A percentile compares a stretch with the other conserved stretches of the same genome.
Conservation (phyloP, 768 basidiomycete species). For the Termitomyces sp. region DNA sequence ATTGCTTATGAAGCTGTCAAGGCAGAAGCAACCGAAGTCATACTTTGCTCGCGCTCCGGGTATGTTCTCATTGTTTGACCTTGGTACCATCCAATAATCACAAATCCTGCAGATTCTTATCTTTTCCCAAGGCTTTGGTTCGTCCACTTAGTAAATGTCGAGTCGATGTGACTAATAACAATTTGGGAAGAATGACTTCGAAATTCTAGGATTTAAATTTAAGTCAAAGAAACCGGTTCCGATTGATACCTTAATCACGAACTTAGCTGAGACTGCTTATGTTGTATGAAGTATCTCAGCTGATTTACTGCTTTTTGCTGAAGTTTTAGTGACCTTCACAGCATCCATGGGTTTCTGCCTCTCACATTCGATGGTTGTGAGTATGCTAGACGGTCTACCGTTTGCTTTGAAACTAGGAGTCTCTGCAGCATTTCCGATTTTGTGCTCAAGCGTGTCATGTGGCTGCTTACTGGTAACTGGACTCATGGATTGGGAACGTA, state of each 20-base stretch:
- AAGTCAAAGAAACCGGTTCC: conserved; percentile 35
- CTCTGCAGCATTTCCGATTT: conserved; percentile 43
- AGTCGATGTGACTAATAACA: not conserved
- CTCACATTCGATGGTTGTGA: conserved; percentile 57
- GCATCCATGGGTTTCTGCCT: conserved; percentile 57
- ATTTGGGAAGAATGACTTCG: conserved; percentile 46
- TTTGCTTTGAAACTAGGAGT: not conserved
- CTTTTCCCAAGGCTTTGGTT: conserved; percentile 54
- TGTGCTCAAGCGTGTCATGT: conserved; percentile 55
- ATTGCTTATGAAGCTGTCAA: conserved; percentile 47
- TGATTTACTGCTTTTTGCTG: not conserved
- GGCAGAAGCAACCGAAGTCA: conserved; percentile 47
- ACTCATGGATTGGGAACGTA: conserved; percentile 9
- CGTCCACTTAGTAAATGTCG: conserved; percentile 4
- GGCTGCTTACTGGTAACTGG: conserved; percentile 51
- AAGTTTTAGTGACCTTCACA: conserved; percentile 12
- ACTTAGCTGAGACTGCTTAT: conserved; percentile 51
- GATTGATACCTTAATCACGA: conserved; percentile 51
- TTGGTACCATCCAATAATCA: not conserved
- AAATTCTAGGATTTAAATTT: conserved; percentile 46
- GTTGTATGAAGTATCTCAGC: conserved; percentile 29
- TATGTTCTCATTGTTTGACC: conserved; percentile 13
- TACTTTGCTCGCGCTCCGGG: conserved; percentile 51
- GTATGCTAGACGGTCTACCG: conserved; percentile 8
- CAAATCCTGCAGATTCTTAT: conserved; percentile 38